Percentiles rank a stretch among this genome's conserved stretches.
These are phyloP conservation scores for Glaciozyma martinii DNA, from an alignment of 768 basidiomycete species.

Conservation along the genomic window DNA sequence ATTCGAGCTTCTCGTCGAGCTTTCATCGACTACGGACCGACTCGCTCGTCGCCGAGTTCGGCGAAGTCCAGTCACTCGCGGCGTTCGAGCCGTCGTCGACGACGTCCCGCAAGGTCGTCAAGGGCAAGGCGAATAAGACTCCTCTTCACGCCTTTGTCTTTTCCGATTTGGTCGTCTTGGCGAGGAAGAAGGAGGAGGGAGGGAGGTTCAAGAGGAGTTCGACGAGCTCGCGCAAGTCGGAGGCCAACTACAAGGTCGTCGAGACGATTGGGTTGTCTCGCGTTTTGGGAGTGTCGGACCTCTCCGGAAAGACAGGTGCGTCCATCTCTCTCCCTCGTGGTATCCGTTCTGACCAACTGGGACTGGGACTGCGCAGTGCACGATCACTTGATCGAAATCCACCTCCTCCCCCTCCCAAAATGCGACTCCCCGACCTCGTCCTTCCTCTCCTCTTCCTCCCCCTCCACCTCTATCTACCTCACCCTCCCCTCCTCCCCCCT, in stretches of 20 bases:
- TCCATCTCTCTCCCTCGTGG: no score
- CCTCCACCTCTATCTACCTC: constrained; percentile 37
- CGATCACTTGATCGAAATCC: constrained; percentile 45
- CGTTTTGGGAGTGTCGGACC: constrained; percentile 47
- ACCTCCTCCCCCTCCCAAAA: constrained; percentile 47
- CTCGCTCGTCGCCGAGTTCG: constrained; percentile 5
- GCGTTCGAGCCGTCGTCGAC: neutral
- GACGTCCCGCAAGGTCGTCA: constrained; percentile 9
- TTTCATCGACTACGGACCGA: constrained; percentile 4
- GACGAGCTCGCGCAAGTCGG: neutral
- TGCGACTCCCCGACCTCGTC: constrained; percentile 33
- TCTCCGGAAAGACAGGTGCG: constrained; percentile 38
- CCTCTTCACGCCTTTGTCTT: constrained; percentile 50
- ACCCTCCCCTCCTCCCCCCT: constrained; percentile 35
- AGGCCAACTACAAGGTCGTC: constrained; percentile 43
- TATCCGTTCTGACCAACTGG: neutral
- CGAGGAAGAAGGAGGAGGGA: constrained; percentile 38
- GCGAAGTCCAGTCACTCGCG: neutral
- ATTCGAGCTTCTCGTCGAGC: no score
- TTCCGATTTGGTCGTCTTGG: constrained; percentile 60
- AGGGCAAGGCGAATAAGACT: constrained; percentile 29
- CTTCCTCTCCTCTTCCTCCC: constrained; percentile 34
- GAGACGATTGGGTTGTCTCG: constrained; percentile 47
- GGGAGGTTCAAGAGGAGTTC: neutral
- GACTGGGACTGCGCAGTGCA: constrained; percentile 35